Base-by-base conservation (phyloP, 176 grass and related monocot genomes). In the Chrysopogon serrulatus region DNA sequence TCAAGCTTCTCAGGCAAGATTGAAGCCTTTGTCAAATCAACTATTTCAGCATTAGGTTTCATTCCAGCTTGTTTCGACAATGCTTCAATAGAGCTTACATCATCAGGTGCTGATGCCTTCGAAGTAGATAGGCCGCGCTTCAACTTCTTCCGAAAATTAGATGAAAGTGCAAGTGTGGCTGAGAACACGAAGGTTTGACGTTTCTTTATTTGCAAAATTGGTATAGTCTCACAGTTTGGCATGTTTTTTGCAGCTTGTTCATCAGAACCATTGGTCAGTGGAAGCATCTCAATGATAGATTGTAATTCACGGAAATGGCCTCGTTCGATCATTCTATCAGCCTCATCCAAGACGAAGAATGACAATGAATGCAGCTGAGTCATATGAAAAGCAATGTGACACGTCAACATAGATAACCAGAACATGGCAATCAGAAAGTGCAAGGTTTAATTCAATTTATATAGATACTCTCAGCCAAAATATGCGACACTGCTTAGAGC, bases 171-270 rank as follows among this genome's bases (percentile, higher is more conserved):
- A 36, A 97, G 93, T 34, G 95, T 97, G 24, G 95, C 95, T 33
- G 95, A 97, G 87, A 97, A 94, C 15, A 97, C 95, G 85, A 94
- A 94, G 37, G 92, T 97, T 89, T 97, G 95, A 47, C 95, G 88
- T 79, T 97, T 97, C 84, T 97, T 97, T 85, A 87, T 79, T 84
- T 91, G 92, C 77, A 97, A 81, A 68, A 54, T 92, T 53, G 80
- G 87, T 28, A 92, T 67, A 61, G 89, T 92, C 76, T 94, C 81
- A 62, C 89, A 89, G 77, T 62, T 86, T 71, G 85, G 30, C 32
- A 63, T 88, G 44, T 30, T 36, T 77, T 68, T 73, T 26, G 70
- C 28, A 45, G 68, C 31, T 88, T 86, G 79, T 40, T 83, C 77
- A 74, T 71, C 73, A 77, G 81, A 90, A 57, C 68, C 79, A 83